Base-by-base conservation (phyloP, 768 basidiomycete genomes). In the Mycena galopus region DNA sequence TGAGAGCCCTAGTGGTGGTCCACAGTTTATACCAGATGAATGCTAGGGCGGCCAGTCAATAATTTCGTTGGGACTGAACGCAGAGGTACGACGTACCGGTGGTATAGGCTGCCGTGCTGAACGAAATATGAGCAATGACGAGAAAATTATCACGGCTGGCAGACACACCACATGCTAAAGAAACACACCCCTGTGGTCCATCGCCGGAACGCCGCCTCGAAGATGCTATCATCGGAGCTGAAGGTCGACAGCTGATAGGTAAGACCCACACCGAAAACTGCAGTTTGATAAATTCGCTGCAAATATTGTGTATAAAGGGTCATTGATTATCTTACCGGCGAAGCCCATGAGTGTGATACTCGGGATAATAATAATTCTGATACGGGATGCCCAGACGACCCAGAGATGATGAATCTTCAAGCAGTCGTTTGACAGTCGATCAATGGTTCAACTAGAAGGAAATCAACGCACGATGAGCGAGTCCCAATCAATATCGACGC, bases 11-110 rank as follows among this genome's bases (percentile, higher is more conserved):
- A 16, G 59, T 32, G 11, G 16, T 51, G 10, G n/a, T 69, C 67
- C 67, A 69, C 37, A 69, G 17, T 53, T 53, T 69, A 39, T 69
- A 69, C 59, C 67, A 69, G 12, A 69, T 56, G 11, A 53, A 62
- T 62, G 32, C 67, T 69, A 21, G 29, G 29, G 8, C 1, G 25
- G 8, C n/a, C n/a, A n/a, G n/a, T n/a, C n/a, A 3, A 27, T 69
- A 17, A 69, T 50, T 56, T 12, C n/a, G n/a, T n/a, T 1, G 25
- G 7, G 2, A 2, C 14, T 3, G 29, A 6, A 10, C 17, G 16
- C 14, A 16, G 4, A 39, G 47, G n/a, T n/a, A 39, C 10, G 29
- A 50, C 39, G 1, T 27, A 50, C 65, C 65, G 4, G 65, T 58
- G 12, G 65, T 67, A 23, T 67, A 67, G 1, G 21, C 14, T 1